Base-by-base conservation (phyloP, 768 basidiomycete genomes). In the Russula olivacea region DNA sequence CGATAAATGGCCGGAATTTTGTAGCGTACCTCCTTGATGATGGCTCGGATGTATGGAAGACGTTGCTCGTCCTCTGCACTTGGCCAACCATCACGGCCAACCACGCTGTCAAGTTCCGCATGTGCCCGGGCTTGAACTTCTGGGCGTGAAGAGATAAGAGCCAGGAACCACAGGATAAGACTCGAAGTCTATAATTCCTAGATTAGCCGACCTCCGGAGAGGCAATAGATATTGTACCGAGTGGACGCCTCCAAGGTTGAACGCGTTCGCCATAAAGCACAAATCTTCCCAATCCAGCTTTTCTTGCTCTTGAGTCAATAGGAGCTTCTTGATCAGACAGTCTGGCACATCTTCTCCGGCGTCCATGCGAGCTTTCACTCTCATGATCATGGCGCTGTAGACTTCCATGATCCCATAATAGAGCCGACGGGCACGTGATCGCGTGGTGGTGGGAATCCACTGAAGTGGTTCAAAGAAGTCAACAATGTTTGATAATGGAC, bases 401-500 rank as follows among this genome's bases (percentile, higher is more conserved):
- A 73, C 70, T 32, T 68, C 68, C 38, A 74, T 59, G 25, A 75
- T 61, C 48, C 68, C 72, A 10, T 70, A 54, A 58, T 80, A 78
- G 4, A 82, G 76, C 32, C 73, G 74, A 47, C 69, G 70, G 4
- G 72, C 79, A 8, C 81, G 76, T 1, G 71, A 68, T 7, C 69
- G 73, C 73, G 77, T 76, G 23, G 63, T 63, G 36, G 72, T 76
- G 1, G 78, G 79, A 1, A 81, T 51, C 43, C 68, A 68, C 47
- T 80, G 80, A 23, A 81, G 75, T 11, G 76, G 61, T 15, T 74
- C 73, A 2, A 81, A 59, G 58, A 80, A 82, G 67, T 82, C 81
- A 32, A 76, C 74, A 15, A 76, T 53, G 61, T 81, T 81, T 1
- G 79, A 78, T 28, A 76, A 71, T 0, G 80, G 78, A 15, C 79